phyloP scores from a whole-genome alignment of 345 rosid species.

The Eucalyptus dawsonii region DNA sequence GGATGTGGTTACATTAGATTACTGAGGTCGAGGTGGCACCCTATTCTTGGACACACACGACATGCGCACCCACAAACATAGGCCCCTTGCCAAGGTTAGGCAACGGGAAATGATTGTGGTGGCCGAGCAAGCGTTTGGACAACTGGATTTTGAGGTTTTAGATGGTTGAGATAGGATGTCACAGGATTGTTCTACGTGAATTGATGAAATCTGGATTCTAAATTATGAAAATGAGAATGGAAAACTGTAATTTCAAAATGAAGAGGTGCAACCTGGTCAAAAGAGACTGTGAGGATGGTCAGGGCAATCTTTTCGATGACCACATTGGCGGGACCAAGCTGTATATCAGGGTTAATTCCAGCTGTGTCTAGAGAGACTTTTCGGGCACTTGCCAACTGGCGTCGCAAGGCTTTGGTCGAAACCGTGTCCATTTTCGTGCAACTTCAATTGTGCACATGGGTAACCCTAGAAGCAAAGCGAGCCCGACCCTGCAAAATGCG shows the following conservation, averaged over 20 bases:
- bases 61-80: not conserved
- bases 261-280: not conserved
- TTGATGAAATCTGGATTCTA: not conserved
- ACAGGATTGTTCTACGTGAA: not conserved
- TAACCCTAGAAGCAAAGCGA: not conserved
- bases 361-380: not conserved
- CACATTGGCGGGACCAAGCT: not conserved
- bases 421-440: not conserved
- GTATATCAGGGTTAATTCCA: not conserved
- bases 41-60: not conserved
- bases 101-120: not conserved
- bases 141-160: not conserved
- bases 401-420: not conserved
- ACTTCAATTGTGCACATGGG: not conserved
- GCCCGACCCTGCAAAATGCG: not conserved
- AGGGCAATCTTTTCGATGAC: not conserved
- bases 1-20: not conserved
- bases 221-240: not conserved
- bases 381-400: not conserved
- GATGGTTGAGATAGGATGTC: not conserved
- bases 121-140: not conserved
- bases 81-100: not conserved
- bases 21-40: not conserved
- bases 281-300: not conserved
- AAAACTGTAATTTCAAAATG: not conserved